These are phyloP conservation scores for Candida xyloterini DNA, from an alignment of 805 yeast genomes.

Conservation along the genomic window DNA sequence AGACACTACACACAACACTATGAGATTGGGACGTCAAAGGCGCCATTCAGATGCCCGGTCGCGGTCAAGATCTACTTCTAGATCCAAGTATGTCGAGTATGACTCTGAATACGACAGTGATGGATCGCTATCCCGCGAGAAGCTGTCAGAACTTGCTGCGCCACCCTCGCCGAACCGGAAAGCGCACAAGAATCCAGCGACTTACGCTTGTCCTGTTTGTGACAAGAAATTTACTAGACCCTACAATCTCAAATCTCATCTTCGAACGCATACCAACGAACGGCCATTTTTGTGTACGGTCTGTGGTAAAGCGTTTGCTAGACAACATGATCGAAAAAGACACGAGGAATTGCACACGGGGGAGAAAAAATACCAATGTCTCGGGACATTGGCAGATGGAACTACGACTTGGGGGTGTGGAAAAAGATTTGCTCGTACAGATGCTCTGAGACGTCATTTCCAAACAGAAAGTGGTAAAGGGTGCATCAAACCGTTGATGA, in stretches of 20 bases:
- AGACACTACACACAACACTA: constrained; percentile 28
- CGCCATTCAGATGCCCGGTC: constrained; percentile 31
- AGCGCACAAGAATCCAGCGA: constrained; percentile 68
- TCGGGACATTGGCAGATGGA: constrained; percentile 59
- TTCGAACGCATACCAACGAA: constrained; percentile 86
- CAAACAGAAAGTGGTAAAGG: constrained; percentile 74
- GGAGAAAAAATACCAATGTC: constrained; percentile 70
- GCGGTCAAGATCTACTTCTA: constrained; percentile 29
- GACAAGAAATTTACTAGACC: constrained; percentile 88
- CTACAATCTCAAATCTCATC: constrained; percentile 86
- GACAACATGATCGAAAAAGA: constrained; percentile 73
- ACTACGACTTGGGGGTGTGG: constrained; percentile 71
- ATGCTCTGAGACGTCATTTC: constrained; percentile 76
- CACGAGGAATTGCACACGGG: constrained; percentile 78
- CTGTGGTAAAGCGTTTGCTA: constrained; percentile 80
- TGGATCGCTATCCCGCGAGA: constrained; percentile 43
- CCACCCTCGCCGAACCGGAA: constrained; percentile 48
- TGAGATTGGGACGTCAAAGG: constrained; percentile 41
- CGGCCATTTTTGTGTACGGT: constrained; percentile 69
- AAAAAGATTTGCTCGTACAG: constrained; percentile 73
- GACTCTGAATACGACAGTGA: constrained; percentile 32
- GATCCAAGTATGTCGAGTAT: constrained; percentile 22
- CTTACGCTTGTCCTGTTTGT: constrained; percentile 78
- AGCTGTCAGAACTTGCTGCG: constrained; percentile 63
- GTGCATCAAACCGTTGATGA: constrained; percentile 66